phyloP scores from a whole-genome alignment of 345 rosid genomes.

The Ceriops zippeliana region DNA sequence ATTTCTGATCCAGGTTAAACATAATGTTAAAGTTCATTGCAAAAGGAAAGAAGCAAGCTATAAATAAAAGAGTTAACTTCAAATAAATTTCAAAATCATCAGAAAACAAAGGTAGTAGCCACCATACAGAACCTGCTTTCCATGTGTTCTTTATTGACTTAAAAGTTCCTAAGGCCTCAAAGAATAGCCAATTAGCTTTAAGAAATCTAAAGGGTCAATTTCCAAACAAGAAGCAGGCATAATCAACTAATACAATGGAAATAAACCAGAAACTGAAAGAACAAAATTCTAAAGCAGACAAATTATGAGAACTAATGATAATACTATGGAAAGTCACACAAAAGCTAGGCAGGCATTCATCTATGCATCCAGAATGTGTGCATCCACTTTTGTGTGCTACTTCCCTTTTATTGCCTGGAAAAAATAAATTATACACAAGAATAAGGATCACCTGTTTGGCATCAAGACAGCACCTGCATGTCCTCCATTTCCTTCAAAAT shows the following conservation, averaged over 20 bases:
- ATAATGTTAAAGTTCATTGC: slow-evolving; percentile 6
- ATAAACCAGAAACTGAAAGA: not conserved
- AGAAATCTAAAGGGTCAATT: not conserved
- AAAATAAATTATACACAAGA: not conserved
- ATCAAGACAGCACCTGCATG: slow-evolving; percentile 96
- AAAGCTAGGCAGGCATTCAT: not conserved
- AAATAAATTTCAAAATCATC: slow-evolving; percentile 9
- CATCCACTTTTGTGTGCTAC: too few species aligned
- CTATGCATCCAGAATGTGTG: not conserved
- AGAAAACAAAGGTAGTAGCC: not conserved
- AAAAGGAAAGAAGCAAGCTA: not conserved
- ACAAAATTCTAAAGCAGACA: not conserved
- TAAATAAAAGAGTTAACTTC: not conserved
- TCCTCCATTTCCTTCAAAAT: slow-evolving; percentile 92
- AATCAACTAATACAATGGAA: not conserved
- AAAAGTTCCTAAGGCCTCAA: not conserved
- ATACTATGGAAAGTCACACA: not conserved
- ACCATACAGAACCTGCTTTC: not conserved
- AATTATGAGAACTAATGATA: not conserved
- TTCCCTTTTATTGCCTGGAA: not conserved
- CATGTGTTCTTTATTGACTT: not conserved
- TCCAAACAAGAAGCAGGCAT: not conserved
- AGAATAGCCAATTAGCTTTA: not conserved
- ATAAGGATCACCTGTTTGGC: slow-evolving; percentile 61
- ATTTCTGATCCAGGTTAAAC: slow-evolving; percentile 42